Percentiles rank a stretch among this genome's conserved stretches.
These are phyloP conservation scores for Syncephalastrum racemosum DNA, from an alignment of 371 early-diverging fungal genomes.

Conservation along the genomic window DNA sequence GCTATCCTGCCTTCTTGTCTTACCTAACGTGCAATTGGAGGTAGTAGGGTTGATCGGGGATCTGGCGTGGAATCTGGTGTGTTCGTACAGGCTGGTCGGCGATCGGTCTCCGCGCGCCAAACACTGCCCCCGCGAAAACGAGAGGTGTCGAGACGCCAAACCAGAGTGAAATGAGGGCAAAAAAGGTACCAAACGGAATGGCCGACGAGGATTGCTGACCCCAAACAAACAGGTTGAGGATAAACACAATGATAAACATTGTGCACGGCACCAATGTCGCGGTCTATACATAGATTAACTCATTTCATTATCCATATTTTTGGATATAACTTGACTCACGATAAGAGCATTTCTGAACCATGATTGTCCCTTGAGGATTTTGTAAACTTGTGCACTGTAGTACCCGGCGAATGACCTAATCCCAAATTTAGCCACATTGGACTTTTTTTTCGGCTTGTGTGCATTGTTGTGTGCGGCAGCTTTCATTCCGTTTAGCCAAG, in stretches of 20 bases:
- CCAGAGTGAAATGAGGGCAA: conserved; percentile 77
- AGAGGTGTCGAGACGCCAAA: conserved; percentile 73
- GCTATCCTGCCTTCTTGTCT: conserved; percentile 8
- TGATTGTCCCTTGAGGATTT: conserved; percentile 71
- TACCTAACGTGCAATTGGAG: conserved; percentile 55
- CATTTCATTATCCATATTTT: not conserved
- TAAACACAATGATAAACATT: conserved; percentile 42
- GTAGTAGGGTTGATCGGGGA: conserved; percentile 83
- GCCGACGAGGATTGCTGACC: conserved; percentile 75
- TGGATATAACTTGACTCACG: conserved; percentile 15
- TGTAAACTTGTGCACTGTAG: conserved; percentile 75
- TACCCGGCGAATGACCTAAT: conserved; percentile 67
- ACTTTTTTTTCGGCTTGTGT: not conserved
- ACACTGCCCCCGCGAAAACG: conserved; percentile 71
- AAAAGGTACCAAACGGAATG: conserved; percentile 79
- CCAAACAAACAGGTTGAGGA: conserved; percentile 79
- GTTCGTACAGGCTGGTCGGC: conserved; percentile 83
- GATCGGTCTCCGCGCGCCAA: conserved; percentile 68
- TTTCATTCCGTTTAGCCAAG: no score
- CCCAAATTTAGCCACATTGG: not conserved
- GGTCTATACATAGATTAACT: conserved; percentile 22
- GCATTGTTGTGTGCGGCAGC: not conserved
- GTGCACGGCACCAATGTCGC: conserved; percentile 53
- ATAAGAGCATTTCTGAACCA: conserved; percentile 73
- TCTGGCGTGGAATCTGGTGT: conserved; percentile 94